Base-by-base conservation (phyloP, 805 yeast genomes). In the Nakazawaea populi region DNA sequence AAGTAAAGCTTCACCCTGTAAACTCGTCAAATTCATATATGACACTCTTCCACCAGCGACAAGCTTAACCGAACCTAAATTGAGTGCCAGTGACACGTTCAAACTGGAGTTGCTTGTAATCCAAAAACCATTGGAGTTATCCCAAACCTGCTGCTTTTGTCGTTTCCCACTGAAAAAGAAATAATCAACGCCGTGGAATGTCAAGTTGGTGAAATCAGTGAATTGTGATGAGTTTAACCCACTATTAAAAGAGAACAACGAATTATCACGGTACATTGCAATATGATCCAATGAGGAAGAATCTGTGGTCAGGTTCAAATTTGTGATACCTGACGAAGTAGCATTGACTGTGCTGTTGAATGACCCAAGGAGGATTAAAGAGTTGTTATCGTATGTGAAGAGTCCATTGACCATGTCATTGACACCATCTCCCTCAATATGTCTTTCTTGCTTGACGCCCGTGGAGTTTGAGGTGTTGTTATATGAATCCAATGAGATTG, bases 301-400 rank as follows among this genome's bases (percentile, higher is more conserved):
- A n/a, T 61, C 52, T 11, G 59, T 42, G 35, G 66, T 61, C 9
- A 38, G 14, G 36, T 54, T 56, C 28, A 57, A 45, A 11, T 11
- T 32, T 32, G 35, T 32, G n/a, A 48, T 31, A 18, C 30, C 30
- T 1, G 55, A 28, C 2, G 54, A 29, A 8, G 59, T 42, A 1
- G 72, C 56, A 29, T 69, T 63, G 5, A 61, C 60, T 11, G 75
- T 63, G 1, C 70, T 66, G 38, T 61, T 58, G 54, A 82, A 76
- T 5, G 67, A 59, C 4, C 89, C 89, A 27, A 73, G 65, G 8
- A 81, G 52, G 4, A 76, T 47, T 5, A 85, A 64, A 5, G 67
- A 64, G 10, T 65, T 64, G 11, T 66, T 61, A 29, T 70, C 64
- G 11, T 54, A 53, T 4, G 56, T 34, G 6, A 59, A 45, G 18